Base-by-base conservation (phyloP, 1,284 basidiomycete species). In the Cystobasidium sp. region DNA sequence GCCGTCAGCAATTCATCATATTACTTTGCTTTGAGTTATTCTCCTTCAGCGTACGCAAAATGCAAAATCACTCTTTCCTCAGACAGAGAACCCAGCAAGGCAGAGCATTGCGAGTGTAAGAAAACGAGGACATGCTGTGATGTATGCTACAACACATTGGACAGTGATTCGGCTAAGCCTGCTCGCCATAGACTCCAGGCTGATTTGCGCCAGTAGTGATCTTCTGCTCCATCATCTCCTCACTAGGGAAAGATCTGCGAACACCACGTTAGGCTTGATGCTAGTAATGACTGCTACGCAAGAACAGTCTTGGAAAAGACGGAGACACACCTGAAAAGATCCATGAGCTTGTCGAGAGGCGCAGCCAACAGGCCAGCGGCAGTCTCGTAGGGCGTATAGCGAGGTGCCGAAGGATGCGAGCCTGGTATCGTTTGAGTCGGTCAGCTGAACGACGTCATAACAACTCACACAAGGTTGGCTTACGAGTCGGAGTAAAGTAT, bases 281-380 rank as follows among this genome's bases (percentile, higher is more conserved):
- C 49, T 18, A 39, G 9, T n/a, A n/a, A n/a, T n/a, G n/a, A n/a
- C n/a, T n/a, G n/a, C n/a, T n/a, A n/a, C n/a, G 55, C n/a, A 64
- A 46, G 1, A 6, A 2, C 49, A 16, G 12, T 16, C n/a, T 10
- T 39, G 1, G n/a, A 24, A 12, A 7, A 47, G 22, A 37, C 49
- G 47, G 18, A 18, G 2, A 14, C 68, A 3, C 20, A 62, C 68
- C 68, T 70, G 78, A 89, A 89, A 68, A 82, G 78, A 76, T 89
- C 89, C 78, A 85, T 86, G 65, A 90, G 78, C 78, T 87, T 88
- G 79, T 90, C 89, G 39, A 89, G 82, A 0, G 88, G 88, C 0
- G 86, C 85, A 0, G 84, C 82, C 68, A 90, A 79, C 56, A 89
- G 83, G 0, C 86, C 88, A 2, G 82, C 85, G 14, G 89, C 77